Base-by-base conservation (phyloP, 2,329 filamentous ascomycete species). In the Cordyceps farinosa region DNA sequence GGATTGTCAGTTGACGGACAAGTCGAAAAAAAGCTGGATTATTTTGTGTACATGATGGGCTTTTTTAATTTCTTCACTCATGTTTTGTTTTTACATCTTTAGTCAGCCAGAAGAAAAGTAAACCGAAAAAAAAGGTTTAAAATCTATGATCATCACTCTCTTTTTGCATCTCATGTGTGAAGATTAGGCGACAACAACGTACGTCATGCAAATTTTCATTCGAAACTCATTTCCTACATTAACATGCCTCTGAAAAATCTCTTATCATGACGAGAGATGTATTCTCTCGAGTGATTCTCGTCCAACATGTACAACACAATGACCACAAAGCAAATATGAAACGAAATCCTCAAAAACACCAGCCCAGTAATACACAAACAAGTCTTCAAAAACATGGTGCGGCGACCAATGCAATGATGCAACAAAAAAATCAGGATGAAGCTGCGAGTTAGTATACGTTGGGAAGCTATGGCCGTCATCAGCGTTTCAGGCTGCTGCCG, bases 401-500 rank as follows among this genome's bases (percentile, higher is more conserved):
- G 29, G 52, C 52, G 29, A 8, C 36, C 42, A 42, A 50, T 61
- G 30, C n/a, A 40, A 42, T 29, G 38, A 52, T 22, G 17, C 34
- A 51, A 59, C 11, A 30, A 27, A 30, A n/a, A 13, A 29, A 13
- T 42, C 8, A 11, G 15, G 8, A 32, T 32, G 3, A 13, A 38
- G 50, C 50, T 27, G n/a, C 38, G 36, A 10, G 52, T 32, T 17
- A 55, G 34, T 29, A 42, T 22, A 40, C 22, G 13, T 17, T 27
- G 7, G 8, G 22, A 3, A 13, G 5, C 29, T n/a, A 17, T 13
- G 22, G 22, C 15, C 15, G 7, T 22, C 51, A 59, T 72, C 68
- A 78, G 8, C 60, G 53, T 44, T 62, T 62, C 51, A 62, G 15
- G 44, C 75, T 82, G 67, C 77, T 82, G 30, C 76, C 78, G 17